phyloP scores from a whole-genome alignment of 1,284 basidiomycete species.

The Melampsora abietis-canadensis region DNA sequence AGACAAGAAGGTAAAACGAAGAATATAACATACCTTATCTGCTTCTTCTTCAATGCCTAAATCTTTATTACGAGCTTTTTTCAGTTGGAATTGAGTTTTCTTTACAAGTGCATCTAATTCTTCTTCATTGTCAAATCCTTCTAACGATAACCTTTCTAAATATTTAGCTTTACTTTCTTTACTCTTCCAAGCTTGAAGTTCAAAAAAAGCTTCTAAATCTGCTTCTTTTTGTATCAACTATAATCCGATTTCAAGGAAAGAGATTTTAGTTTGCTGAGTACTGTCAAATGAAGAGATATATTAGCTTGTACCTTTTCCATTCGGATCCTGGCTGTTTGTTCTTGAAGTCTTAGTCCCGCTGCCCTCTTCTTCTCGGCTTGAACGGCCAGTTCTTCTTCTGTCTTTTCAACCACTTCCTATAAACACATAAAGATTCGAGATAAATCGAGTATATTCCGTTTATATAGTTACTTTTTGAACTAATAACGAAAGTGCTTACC shows the following conservation, averaged over 20 bases:
- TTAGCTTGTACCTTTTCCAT: slow-evolving; percentile 69
- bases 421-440: slow-evolving; percentile 17
- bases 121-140: slow-evolving; percentile 69
- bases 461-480: not conserved
- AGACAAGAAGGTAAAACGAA: too few species aligned
- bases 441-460: not conserved
- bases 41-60: slow-evolving; percentile 63
- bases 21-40: slow-evolving; percentile 52
- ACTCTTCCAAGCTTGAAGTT: slow-evolving; percentile 65
- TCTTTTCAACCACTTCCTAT: slow-evolving; percentile 72
- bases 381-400: slow-evolving; percentile 79
- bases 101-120: slow-evolving; percentile 58
- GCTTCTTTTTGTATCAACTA: slow-evolving; percentile 35
- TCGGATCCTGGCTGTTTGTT: slow-evolving; percentile 82
- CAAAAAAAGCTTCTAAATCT: slow-evolving; percentile 69
- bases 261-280: slow-evolving; percentile 3
- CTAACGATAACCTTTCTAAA: slow-evolving; percentile 57
- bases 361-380: slow-evolving; percentile 76
- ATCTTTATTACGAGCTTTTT: slow-evolving; percentile 70
- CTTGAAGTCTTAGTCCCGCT: slow-evolving; percentile 81
- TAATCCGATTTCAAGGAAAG: not conserved
- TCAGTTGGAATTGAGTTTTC: slow-evolving; percentile 68
- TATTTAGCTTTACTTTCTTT: slow-evolving; percentile 74
- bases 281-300: not conserved
- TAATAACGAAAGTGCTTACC: slow-evolving; percentile 51